Evolutionary conservation across 2,329 filamentous ascomycete genomes (phyloP).

Genomic region (Ceratocystis diversiconidia): DNA sequence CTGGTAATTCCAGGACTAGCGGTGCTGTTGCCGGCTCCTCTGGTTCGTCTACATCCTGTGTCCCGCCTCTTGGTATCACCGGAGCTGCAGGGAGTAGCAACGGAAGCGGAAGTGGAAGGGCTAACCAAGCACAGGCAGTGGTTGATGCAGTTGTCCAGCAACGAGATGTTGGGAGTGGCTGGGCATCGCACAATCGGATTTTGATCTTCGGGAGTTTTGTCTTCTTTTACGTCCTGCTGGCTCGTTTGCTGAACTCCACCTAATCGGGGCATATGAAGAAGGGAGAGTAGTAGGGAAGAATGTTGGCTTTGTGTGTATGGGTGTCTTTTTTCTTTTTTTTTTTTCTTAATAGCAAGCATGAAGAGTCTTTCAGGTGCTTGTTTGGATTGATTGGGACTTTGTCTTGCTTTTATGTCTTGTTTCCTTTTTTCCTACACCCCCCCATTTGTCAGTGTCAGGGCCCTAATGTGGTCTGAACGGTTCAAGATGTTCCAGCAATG

Average conservation of each 20-base stretch:
- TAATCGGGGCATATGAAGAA: background rate
- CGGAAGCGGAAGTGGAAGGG: slow-evolving; percentile 13
- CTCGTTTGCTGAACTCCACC: slow-evolving; percentile 43
- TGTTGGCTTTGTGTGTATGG: too few relatives aligned
- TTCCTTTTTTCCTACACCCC: background rate
- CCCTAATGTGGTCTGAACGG: background rate
- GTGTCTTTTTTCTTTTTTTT: background rate
- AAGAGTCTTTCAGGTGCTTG: background rate
- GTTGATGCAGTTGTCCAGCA: slow-evolving; percentile 64
- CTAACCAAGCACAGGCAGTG: slow-evolving; percentile 45
- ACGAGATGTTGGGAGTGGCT: slow-evolving; percentile 69
- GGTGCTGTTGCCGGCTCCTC: slow-evolving; percentile 25
- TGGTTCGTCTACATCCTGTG: slow-evolving; percentile 31
- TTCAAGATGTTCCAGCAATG: background rate
- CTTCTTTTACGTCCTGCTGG: slow-evolving; percentile 71
- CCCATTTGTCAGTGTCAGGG: background rate
- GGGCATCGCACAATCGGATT: slow-evolving; percentile 68
- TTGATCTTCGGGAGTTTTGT: slow-evolving; percentile 54
- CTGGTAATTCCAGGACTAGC: slow-evolving; percentile 42
- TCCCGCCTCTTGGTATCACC: slow-evolving; percentile 42
- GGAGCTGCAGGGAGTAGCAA: slow-evolving; percentile 38
- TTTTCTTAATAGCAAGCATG: background rate
- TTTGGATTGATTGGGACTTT: background rate
- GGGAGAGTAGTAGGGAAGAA: too few relatives aligned
- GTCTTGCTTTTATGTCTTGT: background rate